These are phyloP conservation scores for Fraxinus pennsylvanica DNA, from an alignment of 257 asterid genomes.

Conservation along the genomic window DNA sequence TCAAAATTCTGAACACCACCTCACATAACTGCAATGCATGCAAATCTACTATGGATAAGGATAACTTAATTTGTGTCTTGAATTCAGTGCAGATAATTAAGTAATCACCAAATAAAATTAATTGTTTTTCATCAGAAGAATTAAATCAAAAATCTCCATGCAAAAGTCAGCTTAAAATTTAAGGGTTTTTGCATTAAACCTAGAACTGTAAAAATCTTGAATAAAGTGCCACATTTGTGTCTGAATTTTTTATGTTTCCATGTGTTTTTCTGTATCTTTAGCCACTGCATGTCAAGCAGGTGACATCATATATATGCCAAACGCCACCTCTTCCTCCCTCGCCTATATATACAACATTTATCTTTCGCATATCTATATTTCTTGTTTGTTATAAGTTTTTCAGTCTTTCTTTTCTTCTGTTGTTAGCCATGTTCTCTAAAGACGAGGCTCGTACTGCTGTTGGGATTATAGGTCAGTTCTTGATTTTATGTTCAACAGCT, in stretches of 20 bases:
- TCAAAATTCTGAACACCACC: no score
- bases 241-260: constrained; percentile 17
- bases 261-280: constrained; percentile 31
- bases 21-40: neutral
- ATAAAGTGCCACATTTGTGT: neutral
- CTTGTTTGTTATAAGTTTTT: neutral
- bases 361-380: constrained; percentile 9
- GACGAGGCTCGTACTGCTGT: constrained; percentile 52
- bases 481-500: neutral
- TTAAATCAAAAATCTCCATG: neutral
- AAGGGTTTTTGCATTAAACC: no score
- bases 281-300: constrained; percentile 61
- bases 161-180: neutral
- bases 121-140: neutral
- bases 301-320: constrained; percentile 36
- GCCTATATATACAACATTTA: constrained; percentile 30
- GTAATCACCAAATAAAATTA: neutral
- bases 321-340: constrained; percentile 32
- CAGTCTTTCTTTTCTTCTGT: neutral
- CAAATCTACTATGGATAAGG: neutral
- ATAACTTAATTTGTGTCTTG: neutral
- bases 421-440: constrained; percentile 43
- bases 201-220: neutral
- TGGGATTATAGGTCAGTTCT: constrained; percentile 64
- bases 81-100: neutral